These are phyloP conservation scores for Triticum timopheevii DNA, from an alignment of 176 grass and related monocot species.

Conservation along the genomic window DNA sequence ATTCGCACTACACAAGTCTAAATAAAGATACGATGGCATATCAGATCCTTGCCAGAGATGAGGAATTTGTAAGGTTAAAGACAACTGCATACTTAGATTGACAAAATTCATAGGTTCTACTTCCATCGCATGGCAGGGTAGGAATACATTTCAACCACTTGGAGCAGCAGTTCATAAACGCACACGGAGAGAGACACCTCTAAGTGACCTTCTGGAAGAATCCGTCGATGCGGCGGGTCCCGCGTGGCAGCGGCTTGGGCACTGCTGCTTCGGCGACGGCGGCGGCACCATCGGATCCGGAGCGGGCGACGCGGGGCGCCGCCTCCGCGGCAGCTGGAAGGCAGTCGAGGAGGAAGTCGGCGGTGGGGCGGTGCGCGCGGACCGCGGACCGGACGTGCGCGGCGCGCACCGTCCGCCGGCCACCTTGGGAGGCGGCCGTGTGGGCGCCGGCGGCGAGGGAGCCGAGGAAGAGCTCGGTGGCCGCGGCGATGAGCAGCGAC, in stretches of 20 bases:
- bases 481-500: slow-evolving; percentile 60
- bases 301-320: slow-evolving; percentile 13
- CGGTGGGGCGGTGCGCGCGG: slow-evolving; percentile 59
- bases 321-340: slow-evolving; percentile 40
- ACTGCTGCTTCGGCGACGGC: not conserved
- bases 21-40: not conserved
- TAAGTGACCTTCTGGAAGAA: slow-evolving; percentile 72
- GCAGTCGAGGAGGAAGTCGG: slow-evolving; percentile 84
- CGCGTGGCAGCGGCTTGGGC: slow-evolving; percentile 58
- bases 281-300: not conserved
- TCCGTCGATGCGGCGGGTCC: slow-evolving; percentile 75
- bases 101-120: slow-evolving; percentile 27
- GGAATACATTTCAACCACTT: not conserved
- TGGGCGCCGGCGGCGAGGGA: slow-evolving; percentile 54
- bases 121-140: not conserved
- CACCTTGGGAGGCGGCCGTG: slow-evolving; percentile 27
- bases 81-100: not conserved
- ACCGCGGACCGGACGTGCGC: slow-evolving; percentile 61
- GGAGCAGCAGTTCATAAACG: not conserved
- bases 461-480: slow-evolving; percentile 76
- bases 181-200: not conserved
- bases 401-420: slow-evolving; percentile 46
- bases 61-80: not conserved
- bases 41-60: not conserved
- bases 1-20: not conserved